These are phyloP conservation scores for Aureobasidium zeae DNA, from an alignment of 2,329 filamentous ascomycete species.

Conservation along the genomic window DNA sequence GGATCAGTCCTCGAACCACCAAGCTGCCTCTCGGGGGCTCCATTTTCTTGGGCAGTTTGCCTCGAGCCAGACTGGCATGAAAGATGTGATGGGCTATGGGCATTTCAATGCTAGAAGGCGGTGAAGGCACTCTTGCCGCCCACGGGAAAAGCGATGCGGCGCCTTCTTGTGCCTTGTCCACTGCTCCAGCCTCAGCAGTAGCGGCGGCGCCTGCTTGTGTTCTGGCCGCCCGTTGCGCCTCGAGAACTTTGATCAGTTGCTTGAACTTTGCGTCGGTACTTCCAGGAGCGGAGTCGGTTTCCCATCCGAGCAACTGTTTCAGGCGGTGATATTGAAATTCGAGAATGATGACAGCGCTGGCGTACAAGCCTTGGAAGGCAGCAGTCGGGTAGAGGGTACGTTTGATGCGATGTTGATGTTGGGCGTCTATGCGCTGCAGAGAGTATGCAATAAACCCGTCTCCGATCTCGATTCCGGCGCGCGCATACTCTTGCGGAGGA, in stretches of 20 bases:
- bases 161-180: not conserved
- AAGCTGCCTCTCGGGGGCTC: slow-evolving; percentile 38
- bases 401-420: slow-evolving; percentile 33
- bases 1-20: slow-evolving; percentile 37
- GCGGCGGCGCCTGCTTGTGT: slow-evolving; percentile 18
- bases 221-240: slow-evolving; percentile 22
- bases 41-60: slow-evolving; percentile 27
- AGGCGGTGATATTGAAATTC: slow-evolving; percentile 29
- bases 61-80: slow-evolving; percentile 18
- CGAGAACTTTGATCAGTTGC: slow-evolving; percentile 24
- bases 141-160: slow-evolving; percentile 20
- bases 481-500: slow-evolving; percentile 41
- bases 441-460: slow-evolving; percentile 34
- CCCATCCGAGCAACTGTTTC: slow-evolving; percentile 31
- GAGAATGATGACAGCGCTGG: slow-evolving; percentile 27
- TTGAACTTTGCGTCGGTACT: slow-evolving; percentile 26
- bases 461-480: slow-evolving; percentile 36
- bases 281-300: slow-evolving; percentile 25
- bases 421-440: slow-evolving; percentile 31
- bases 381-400: slow-evolving; percentile 32
- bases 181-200: not conserved
- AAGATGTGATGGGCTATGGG: slow-evolving; percentile 27
- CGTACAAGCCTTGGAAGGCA: slow-evolving; percentile 28
- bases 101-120: slow-evolving; percentile 20
- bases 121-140: slow-evolving; percentile 21